Evolutionary conservation across 208 protist genomes (phyloP), one percentile per base, ranked within the genome.

Genomic region (Histomonas meleagridis): DNA sequence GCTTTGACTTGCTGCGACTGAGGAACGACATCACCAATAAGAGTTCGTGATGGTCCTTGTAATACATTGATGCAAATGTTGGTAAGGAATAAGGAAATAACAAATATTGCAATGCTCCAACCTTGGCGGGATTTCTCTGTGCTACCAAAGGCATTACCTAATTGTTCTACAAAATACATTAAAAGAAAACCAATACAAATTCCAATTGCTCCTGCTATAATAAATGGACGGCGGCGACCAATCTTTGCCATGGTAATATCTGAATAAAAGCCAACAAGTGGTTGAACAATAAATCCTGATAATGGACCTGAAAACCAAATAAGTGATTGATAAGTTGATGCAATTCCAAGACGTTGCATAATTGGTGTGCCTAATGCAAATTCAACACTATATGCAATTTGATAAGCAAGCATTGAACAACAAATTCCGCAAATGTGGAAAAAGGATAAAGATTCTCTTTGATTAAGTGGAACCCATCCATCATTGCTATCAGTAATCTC

Each of bases 11-110:
- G 76, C 16, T 86, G 76, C 7, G 51, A 1, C 32, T 51, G 43
- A n/a, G 76, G 76, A 86, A 86, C 46, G 16, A 86, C 2, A 48
- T 86, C 76, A 18, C 40, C 76, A 86, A 86, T 86, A 4, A 86
- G 18, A n/a, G 76, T 40, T 38, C 76, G 4, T 51, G 76, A 40
- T 38, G 76, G 76, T 12, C 40, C 76, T 49, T 86, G 76, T 26
- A 86, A 28, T 5, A 43, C 18, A 86, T 86, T 86, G 18, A 86
- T 51, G 10, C 16, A 55, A 23, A 86, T 86, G 38, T 86, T 43
- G 14, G 46, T 86, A 16, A 28, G 51, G 43, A n/a, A n/a, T 1
- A 86, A 46, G 5, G 76, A 40, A 18, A 51, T 32, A 18, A 86
- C 38, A 38, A 86, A 86, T 21, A 86, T 55, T 9, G 26, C 18